A percentile compares a stretch with the other conserved stretches of the same genome.
Evolutionary conservation across 2,329 filamentous ascomycete species (phyloP).

Genomic region (Penicillium occitanis): DNA sequence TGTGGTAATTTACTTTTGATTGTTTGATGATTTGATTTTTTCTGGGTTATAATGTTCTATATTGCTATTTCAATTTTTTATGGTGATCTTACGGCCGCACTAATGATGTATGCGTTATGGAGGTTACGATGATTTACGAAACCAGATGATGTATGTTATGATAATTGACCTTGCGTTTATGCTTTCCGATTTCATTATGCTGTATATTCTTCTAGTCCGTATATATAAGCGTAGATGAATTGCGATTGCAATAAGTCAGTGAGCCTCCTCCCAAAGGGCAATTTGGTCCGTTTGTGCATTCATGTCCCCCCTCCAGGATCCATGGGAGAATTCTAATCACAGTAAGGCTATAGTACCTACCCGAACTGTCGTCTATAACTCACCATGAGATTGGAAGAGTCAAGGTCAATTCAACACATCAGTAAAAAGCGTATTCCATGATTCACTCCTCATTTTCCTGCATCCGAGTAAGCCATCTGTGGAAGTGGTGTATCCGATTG

Average conservation of each 20-base stretch:
- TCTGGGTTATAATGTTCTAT: background rate
- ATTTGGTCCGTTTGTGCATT: background rate
- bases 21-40: background rate
- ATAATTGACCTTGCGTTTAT: background rate
- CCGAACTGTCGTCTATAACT: background rate
- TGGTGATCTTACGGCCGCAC: conserved; percentile 7
- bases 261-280: background rate
- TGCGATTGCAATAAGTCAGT: background rate
- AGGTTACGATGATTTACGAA: conserved; percentile 14
- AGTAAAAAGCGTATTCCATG: background rate
- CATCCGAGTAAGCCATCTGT: background rate
- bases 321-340: background rate
- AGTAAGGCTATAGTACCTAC: background rate
- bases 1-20: conserved; percentile 1
- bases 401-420: background rate
- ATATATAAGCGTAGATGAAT: background rate
- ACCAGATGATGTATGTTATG: conserved; percentile 2
- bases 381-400: background rate
- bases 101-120: conserved; percentile 12
- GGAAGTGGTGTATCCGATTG: background rate
- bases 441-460: background rate
- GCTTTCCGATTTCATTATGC: background rate
- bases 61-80: background rate
- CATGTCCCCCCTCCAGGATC: background rate
- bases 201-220: background rate